Percentiles rank a stretch among this genome's conserved stretches.
Conservation (phyloP, 306 rosid species). For the Fagus sylvatica region DNA sequence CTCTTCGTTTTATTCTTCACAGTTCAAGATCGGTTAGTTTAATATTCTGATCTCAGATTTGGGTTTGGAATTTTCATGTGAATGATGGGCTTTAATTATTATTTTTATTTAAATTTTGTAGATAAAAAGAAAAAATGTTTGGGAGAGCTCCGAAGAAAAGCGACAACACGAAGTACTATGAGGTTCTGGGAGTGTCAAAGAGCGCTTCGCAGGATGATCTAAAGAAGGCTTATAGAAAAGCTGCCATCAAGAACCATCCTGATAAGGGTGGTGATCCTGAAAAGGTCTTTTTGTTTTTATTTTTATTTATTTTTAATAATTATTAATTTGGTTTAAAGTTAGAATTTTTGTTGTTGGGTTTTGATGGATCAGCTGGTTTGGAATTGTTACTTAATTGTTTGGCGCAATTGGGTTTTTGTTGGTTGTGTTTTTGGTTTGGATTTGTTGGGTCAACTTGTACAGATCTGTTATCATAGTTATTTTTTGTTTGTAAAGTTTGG, state of each 20-base stretch:
- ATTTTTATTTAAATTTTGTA: neutral
- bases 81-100: slow-evolving; percentile 2
- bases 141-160: slow-evolving; percentile 60
- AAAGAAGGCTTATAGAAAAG: slow-evolving; percentile 59
- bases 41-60: neutral
- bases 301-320: neutral
- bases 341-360: neutral
- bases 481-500: neutral
- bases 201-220: slow-evolving; percentile 59
- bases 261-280: slow-evolving; percentile 66
- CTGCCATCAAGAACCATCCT: slow-evolving; percentile 58
- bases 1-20: neutral
- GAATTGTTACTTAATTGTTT: neutral
- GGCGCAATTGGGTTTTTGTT: neutral
- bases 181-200: slow-evolving; percentile 54
- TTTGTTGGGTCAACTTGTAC: neutral
- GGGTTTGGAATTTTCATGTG: neutral
- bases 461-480: neutral
- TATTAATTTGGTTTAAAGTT: neutral
- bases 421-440: neutral
- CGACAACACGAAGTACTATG: slow-evolving; percentile 54
- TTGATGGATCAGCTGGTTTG: neutral
- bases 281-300: slow-evolving; percentile 25
- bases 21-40: slow-evolving; percentile 23
- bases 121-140: slow-evolving; percentile 36